Conservation (phyloP, 2,329 filamentous ascomycete genomes). For the Onygenales sp. region DNA sequence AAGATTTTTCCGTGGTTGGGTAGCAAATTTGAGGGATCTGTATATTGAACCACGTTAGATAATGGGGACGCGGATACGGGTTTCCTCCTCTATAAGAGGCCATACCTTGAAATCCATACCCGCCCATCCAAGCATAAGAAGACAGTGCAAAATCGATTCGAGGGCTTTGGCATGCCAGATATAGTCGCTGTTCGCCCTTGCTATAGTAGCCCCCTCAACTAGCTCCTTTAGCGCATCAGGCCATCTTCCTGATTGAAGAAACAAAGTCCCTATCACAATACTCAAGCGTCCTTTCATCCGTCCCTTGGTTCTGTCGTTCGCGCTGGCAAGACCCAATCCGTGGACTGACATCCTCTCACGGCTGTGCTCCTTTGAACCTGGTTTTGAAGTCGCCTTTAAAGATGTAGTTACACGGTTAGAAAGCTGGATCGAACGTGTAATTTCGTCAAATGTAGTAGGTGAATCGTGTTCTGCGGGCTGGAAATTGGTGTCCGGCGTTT, state of each 20-base stretch:
- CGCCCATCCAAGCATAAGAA: constrained; percentile 76
- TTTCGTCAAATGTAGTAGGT: constrained; percentile 47
- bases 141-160: constrained; percentile 73
- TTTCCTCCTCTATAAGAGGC: neutral
- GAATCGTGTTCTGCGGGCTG: constrained; percentile 30
- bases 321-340: constrained; percentile 62
- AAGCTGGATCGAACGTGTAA: constrained; percentile 35
- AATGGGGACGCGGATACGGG: neutral
- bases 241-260: constrained; percentile 85
- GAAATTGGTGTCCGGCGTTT: constrained; percentile 29
- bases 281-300: constrained; percentile 71
- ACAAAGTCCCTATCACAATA: constrained; percentile 74
- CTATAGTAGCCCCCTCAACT: constrained; percentile 65
- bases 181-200: constrained; percentile 76
- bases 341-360: constrained; percentile 52
- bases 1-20: constrained; percentile 40
- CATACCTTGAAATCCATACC: constrained; percentile 61
- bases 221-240: constrained; percentile 77
- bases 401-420: constrained; percentile 30
- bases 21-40: constrained; percentile 47
- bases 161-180: constrained; percentile 96
- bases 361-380: constrained; percentile 44
- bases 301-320: constrained; percentile 67
- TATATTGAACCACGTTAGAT: constrained; percentile 8
- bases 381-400: constrained; percentile 25